phyloP scores from a whole-genome alignment of 495 filamentous ascomycete species.

The Mycothermus thermophilus region DNA sequence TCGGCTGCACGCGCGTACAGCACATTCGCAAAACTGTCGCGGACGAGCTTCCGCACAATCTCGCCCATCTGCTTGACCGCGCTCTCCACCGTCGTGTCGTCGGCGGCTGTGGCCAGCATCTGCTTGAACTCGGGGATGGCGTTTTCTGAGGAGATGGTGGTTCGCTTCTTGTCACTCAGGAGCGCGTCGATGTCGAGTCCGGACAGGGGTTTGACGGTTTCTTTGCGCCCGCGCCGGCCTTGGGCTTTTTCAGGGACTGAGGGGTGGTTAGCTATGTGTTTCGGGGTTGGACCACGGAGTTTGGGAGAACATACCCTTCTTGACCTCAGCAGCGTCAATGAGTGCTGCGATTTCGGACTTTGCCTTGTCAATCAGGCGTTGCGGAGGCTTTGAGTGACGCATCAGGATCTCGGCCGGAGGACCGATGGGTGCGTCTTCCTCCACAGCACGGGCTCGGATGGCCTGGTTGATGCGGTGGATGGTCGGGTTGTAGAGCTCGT shows the following conservation, averaged over 20 bases:
- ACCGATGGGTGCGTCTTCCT: slow-evolving; percentile 54
- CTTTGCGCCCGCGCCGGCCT: slow-evolving; percentile 52
- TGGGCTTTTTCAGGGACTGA: slow-evolving; percentile 77
- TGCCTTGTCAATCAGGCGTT: slow-evolving; percentile 44
- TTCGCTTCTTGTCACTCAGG: slow-evolving; percentile 38
- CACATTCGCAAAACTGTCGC: slow-evolving; percentile 56
- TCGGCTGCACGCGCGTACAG: slow-evolving; percentile 66
- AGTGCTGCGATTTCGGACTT: slow-evolving; percentile 48
- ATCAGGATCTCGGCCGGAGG: slow-evolving; percentile 53
- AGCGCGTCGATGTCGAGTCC: slow-evolving; percentile 77
- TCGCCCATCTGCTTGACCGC: slow-evolving; percentile 59
- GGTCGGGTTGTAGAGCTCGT: slow-evolving; percentile 83
- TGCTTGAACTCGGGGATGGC: slow-evolving; percentile 90
- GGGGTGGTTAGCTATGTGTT: too few relatives aligned
- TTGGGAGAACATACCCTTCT: slow-evolving; percentile 54
- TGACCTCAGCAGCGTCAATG: slow-evolving; percentile 59
- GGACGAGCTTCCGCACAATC: slow-evolving; percentile 57
- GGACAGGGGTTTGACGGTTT: slow-evolving; percentile 71
- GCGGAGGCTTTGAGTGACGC: slow-evolving; percentile 61
- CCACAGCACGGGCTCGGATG: slow-evolving; percentile 64
- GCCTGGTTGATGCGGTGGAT: slow-evolving; percentile 80
- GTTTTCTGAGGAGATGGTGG: slow-evolving; percentile 61
- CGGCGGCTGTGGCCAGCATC: slow-evolving; percentile 48
- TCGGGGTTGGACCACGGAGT: too few relatives aligned
- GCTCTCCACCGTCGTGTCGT: slow-evolving; percentile 46